phyloP scores from a whole-genome alignment of 441 rosid species.

The Pelargonium australe region DNA sequence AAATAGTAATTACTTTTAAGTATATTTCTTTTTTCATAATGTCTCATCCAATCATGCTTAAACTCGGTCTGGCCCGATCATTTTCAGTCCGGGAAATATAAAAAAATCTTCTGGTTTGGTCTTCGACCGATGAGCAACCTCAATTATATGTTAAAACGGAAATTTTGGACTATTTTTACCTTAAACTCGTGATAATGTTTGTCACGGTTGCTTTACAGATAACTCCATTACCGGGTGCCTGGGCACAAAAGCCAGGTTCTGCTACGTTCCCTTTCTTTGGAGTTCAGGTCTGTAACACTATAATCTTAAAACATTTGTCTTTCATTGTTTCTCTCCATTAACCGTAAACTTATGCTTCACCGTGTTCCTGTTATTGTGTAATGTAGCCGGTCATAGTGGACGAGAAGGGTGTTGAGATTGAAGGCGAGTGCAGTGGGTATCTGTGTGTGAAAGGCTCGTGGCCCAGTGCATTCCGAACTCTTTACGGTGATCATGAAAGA shows the following conservation, averaged over 20 bases:
- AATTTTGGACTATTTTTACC: neutral
- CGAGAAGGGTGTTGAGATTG: conserved; percentile 91
- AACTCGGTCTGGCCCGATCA: too few relatives aligned
- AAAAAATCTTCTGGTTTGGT: too few relatives aligned
- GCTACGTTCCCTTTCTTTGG: conserved; percentile 99
- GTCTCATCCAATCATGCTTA: too few relatives aligned
- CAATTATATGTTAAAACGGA: neutral
- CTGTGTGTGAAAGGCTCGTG: conserved; percentile 88
- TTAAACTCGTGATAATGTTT: conserved; percentile 6
- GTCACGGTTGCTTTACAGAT: conserved; percentile 42
- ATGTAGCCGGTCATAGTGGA: conserved; percentile 89
- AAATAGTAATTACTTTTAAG: too few relatives aligned
- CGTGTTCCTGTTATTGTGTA: conserved; percentile 5
- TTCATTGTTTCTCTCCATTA: neutral
- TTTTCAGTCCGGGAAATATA: too few relatives aligned
- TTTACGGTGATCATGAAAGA: conserved; percentile 97
- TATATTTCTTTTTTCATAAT: too few relatives aligned
- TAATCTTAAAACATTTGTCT: neutral
- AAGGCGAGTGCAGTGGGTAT: conserved; percentile 92
- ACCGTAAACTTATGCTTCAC: neutral
- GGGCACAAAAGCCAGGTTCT: conserved; percentile 99
- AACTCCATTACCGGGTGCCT: conserved; percentile 95
- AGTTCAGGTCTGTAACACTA: conserved; percentile 60
- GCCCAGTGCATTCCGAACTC: conserved; percentile 97
- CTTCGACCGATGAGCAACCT: too few relatives aligned